Evolutionary conservation across 805 yeast species (phyloP).

Genomic region (Suhomyces xylopsoci): DNA sequence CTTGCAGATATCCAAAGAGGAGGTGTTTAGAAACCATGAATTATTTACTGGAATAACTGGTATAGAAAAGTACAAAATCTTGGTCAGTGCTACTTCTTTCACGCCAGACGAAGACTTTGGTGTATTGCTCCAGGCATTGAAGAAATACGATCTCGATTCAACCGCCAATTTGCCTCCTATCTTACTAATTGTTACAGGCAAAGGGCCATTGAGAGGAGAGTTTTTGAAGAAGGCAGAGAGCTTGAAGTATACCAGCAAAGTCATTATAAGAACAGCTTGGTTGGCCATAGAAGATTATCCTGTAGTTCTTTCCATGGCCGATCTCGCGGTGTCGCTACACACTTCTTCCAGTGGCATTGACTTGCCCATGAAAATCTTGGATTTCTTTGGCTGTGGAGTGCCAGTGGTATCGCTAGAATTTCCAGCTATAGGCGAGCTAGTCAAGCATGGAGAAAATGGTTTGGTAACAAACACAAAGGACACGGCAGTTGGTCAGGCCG

Average conservation of each 20-base stretch:
- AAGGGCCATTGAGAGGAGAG: slow-evolving; percentile 74
- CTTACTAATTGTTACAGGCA: slow-evolving; percentile 86
- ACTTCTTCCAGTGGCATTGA: slow-evolving; percentile 91
- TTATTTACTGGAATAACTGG: slow-evolving; percentile 25
- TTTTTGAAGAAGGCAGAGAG: slow-evolving; percentile 48
- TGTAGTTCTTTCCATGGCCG: slow-evolving; percentile 66
- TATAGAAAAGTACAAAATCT: slow-evolving; percentile 49
- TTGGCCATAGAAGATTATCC: slow-evolving; percentile 78
- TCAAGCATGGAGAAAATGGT: slow-evolving; percentile 69
- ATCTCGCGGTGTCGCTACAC: slow-evolving; percentile 86
- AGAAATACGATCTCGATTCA: slow-evolving; percentile 46
- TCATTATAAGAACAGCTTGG: slow-evolving; percentile 71
- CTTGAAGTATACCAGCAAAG: slow-evolving; percentile 43
- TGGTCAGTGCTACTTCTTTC: slow-evolving; percentile 87
- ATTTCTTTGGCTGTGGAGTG: slow-evolving; percentile 92
- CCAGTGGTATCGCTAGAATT: slow-evolving; percentile 83
- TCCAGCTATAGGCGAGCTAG: slow-evolving; percentile 76
- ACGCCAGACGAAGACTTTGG: slow-evolving; percentile 93
- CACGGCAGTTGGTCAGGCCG: slow-evolving; percentile 13
- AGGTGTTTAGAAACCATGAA: slow-evolving; percentile 21
- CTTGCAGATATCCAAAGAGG: slow-evolving; percentile 30
- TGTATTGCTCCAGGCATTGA: slow-evolving; percentile 65
- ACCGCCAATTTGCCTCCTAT: slow-evolving; percentile 42
- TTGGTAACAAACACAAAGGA: slow-evolving; percentile 33
- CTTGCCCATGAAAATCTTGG: slow-evolving; percentile 95